Base-by-base conservation (phyloP, 1,284 basidiomycete genomes). In the Singerocomus inundabilis region DNA sequence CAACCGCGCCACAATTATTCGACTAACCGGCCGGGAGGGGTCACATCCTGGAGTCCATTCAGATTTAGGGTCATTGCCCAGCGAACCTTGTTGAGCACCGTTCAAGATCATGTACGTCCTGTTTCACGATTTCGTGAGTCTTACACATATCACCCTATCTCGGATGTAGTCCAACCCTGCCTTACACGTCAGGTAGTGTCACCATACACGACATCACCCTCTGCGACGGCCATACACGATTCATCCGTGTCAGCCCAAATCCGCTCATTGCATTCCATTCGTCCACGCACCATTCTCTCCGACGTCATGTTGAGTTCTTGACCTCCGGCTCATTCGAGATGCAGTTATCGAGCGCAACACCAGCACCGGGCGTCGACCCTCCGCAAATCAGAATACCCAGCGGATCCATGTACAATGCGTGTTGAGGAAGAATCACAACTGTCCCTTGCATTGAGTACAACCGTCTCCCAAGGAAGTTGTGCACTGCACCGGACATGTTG, bases 371-470 rank as follows among this genome's bases (percentile, higher is more conserved):
- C 46, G 81, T 80, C 0, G 85, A 88, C 7, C 91, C 90, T 60
- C 90, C 90, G 54, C 90, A 93, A 30, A 91, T 72, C 9, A 93
- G 62, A 13, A 92, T 62, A 43, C 78, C 74, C 4, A 85, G 67
- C n/a, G 82, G 80, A 47, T 83, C 83, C 1, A 85, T 83, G 61
- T 88, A 90, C 0, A 88, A 88, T 0, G 82, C 76, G 46, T 76
- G 64, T 56, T 84, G 82, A 5, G 88, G 90, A 15, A 92, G 71
- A 12, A 90, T 65, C 26, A 88, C 77, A 0, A 81, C 79, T 2
- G 85, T 75, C 9, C 86, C 88, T 61, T 86, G 81, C 61, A 88
- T 74, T 2, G 90, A 90, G 58, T 92, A 93, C 3, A 84, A 85
- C 24, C 90, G 80, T 28, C 88, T 88, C n/a, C 72, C 84, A 18